These are phyloP conservation scores for Lantana camara DNA, from an alignment of 257 asterid species.

Conservation along the genomic window DNA sequence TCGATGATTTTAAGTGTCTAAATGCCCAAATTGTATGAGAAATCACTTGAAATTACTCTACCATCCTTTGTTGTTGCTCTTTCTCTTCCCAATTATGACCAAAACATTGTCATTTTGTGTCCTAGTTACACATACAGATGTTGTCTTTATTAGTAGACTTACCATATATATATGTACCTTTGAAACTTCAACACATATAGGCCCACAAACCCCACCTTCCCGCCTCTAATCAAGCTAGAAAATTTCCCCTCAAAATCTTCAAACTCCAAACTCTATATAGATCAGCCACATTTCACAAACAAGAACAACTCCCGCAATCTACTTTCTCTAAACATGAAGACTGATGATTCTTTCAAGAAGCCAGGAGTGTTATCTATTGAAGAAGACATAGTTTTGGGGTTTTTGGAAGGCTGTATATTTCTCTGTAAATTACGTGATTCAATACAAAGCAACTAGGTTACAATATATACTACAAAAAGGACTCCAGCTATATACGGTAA, in stretches of 20 bases:
- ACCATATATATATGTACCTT: constrained; percentile 24
- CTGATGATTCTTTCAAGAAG: constrained; percentile 63
- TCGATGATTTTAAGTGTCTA: too few species aligned
- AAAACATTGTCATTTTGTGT: constrained; percentile 17
- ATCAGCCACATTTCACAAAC: background rate
- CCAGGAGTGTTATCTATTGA: too few species aligned
- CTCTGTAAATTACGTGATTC: too few species aligned
- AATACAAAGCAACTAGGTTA: too few species aligned
- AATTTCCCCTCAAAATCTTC: constrained; percentile 18
- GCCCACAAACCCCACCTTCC: constrained; percentile 49
- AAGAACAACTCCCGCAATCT: background rate
- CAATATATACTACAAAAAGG: too few species aligned
- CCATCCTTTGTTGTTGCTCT: too few species aligned
- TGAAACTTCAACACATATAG: constrained; percentile 19
- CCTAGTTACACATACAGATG: background rate
- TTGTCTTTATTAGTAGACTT: background rate
- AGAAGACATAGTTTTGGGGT: too few species aligned
- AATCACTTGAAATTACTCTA: too few species aligned
- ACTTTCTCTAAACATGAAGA: constrained; percentile 28
- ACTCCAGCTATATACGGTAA: too few species aligned
- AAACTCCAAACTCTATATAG: constrained; percentile 18
- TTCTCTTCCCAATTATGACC: background rate
- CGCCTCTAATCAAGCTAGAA: constrained; percentile 71
- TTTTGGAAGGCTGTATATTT: too few species aligned
- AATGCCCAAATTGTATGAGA: too few species aligned